Evolutionary conservation across 768 basidiomycete genomes (phyloP), one percentile per base, ranked within the genome.

Genomic region (Pleurotus djamor): DNA sequence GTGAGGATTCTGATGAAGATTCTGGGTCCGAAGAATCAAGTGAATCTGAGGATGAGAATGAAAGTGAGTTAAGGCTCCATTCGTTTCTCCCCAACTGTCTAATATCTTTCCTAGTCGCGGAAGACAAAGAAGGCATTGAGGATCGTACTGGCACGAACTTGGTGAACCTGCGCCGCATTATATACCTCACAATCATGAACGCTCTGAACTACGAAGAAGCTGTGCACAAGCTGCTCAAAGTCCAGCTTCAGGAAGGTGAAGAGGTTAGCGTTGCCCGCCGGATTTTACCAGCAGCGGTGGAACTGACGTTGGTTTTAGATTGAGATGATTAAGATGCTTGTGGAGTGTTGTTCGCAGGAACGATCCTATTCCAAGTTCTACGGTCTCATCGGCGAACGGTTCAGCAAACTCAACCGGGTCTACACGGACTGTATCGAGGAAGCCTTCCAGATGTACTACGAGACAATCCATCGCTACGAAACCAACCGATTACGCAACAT

Each of bases 271-370:
- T 28, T 28, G 21, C 2, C 21, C 21, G 5, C 32, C 58, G 0
- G 14, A 5, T 0, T 37, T 28, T 28, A 28, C 21, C 21, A 28
- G 21, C 21, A 28, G 21, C 21, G 21, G 21, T 28, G 2, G 21
- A 28, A 28, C 21, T 28, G 21, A 28, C 45, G 5, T n/a, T 48
- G 37, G n/a, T 37, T 67, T 8, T 32, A 97, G 94, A 91, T 94
- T 65, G 96, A 98, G 71, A 75, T 99, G 59, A 86, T 92, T 71
- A 98, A 98, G 80, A 99, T 99, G 97, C 85, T 99, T 62, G 92
- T 99, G 72, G 96, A 98, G 68, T 99, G 97, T 90, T 98, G 97
- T 72, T 98, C 97, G 1, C 97, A 99, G 78, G 97, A 98, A 72
- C 91, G 97, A 12, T 95, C 96, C 0, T 99, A 98, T 72, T 94